Evolutionary conservation across 257 asterid species (phyloP).

Genomic region (Rubia yunnanensis): DNA sequence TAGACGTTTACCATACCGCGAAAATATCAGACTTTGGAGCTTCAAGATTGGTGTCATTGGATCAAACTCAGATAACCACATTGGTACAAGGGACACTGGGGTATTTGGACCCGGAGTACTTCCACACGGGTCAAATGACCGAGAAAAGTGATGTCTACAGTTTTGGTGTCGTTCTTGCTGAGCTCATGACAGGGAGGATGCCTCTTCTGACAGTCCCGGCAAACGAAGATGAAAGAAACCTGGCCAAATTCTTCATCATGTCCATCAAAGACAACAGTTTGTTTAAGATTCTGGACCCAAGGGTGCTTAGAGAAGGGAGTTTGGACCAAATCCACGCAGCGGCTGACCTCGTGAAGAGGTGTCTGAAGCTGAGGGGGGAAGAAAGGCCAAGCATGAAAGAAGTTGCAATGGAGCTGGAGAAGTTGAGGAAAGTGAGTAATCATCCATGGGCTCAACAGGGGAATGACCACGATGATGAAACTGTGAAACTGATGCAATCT

Average conservation of each 20-base stretch:
- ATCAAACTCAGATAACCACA: conserved; percentile 44
- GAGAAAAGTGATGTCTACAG: conserved; percentile 60
- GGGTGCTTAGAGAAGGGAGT: conserved; percentile 34
- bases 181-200: conserved; percentile 44
- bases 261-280: conserved; percentile 26
- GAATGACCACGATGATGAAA: not conserved
- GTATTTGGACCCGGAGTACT: conserved; percentile 55
- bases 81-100: conserved; percentile 55
- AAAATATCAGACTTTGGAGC: conserved; percentile 60
- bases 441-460: conserved; percentile 10
- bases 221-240: conserved; percentile 19
- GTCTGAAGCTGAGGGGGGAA: conserved; percentile 27
- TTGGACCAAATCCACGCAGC: conserved; percentile 23
- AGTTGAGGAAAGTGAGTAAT: conserved; percentile 12
- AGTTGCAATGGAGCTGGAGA: conserved; percentile 34
- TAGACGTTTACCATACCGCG: conserved; percentile 30
- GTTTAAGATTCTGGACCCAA: conserved; percentile 27
- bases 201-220: conserved; percentile 18
- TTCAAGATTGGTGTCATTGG: conserved; percentile 40
- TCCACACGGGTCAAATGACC: conserved; percentile 36
- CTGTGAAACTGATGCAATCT: not conserved
- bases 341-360: conserved; percentile 38
- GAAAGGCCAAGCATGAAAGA: conserved; percentile 52
- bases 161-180: conserved; percentile 49
- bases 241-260: conserved; percentile 27